These are phyloP conservation scores for Pseudomicrostroma phylloplanum DNA, from an alignment of 1,284 basidiomycete species.

Conservation along the genomic window DNA sequence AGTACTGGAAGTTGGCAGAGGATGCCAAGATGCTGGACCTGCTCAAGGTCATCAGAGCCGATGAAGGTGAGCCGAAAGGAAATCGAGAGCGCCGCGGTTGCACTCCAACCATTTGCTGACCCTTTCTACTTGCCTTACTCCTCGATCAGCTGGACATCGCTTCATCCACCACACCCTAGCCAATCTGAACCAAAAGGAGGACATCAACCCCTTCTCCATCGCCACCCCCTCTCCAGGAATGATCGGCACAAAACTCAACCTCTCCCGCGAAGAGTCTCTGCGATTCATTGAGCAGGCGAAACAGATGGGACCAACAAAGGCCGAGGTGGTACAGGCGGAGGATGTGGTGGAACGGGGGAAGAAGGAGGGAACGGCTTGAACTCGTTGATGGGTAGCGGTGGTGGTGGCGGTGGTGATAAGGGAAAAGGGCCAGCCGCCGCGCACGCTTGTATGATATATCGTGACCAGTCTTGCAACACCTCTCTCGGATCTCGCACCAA, in stretches of 20 bases:
- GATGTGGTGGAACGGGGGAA: no score
- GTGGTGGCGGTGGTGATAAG: no score
- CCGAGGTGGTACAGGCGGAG: no score
- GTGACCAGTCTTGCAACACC: no score
- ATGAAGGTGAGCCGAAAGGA: slow-evolving; percentile 62
- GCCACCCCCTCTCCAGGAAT: slow-evolving; percentile 24
- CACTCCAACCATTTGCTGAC: background rate
- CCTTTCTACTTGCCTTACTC: background rate
- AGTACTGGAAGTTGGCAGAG: slow-evolving; percentile 75
- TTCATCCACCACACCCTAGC: slow-evolving; percentile 41
- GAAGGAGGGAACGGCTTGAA: no score
- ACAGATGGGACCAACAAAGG: no score
- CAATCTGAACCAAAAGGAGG: slow-evolving; percentile 19
- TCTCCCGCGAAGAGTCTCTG: slow-evolving; percentile 34
- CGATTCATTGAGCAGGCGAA: slow-evolving; percentile 15
- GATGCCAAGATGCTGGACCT: slow-evolving; percentile 78
- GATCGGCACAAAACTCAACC: slow-evolving; percentile 24
- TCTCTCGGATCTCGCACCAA: no score
- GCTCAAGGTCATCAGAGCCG: slow-evolving; percentile 80
- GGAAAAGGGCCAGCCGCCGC: no score
- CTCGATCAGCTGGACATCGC: slow-evolving; percentile 22
- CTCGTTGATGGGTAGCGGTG: no score
- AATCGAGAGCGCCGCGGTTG: background rate
- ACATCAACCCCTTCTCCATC: slow-evolving; percentile 34
- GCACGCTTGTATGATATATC: no score